phyloP scores from a whole-genome alignment of 352 stramenopile species.

The Phytophthora capsici region DNA sequence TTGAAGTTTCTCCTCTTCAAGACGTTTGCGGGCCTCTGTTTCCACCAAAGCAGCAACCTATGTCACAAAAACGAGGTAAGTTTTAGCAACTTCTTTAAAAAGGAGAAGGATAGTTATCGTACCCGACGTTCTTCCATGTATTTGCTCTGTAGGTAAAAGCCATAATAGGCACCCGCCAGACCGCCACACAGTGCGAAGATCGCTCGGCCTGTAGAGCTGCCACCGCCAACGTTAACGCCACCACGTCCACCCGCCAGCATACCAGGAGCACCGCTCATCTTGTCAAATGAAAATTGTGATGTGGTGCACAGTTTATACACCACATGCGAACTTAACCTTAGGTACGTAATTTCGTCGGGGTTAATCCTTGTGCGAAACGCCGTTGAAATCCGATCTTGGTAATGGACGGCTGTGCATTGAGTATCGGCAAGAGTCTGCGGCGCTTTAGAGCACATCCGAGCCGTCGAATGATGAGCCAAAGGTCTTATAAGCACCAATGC shows the following conservation, averaged over 20 bases:
- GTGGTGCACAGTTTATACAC: slow-evolving; percentile 8
- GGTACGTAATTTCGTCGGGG: no score
- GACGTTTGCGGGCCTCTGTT: slow-evolving; percentile 65
- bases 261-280: slow-evolving; percentile 22
- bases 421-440: slow-evolving; percentile 6
- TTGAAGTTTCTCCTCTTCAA: slow-evolving; percentile 45
- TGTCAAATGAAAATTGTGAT: slow-evolving; percentile 8
- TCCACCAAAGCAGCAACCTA: slow-evolving; percentile 72
- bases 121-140: slow-evolving; percentile 83
- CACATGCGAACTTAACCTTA: not conserved
- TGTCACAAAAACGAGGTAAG: slow-evolving; percentile 18
- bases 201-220: slow-evolving; percentile 69
- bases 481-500: not conserved
- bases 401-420: slow-evolving; percentile 27
- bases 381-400: slow-evolving; percentile 28
- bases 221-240: slow-evolving; percentile 77
- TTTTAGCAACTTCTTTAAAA: not conserved
- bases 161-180: slow-evolving; percentile 75
- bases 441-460: slow-evolving; percentile 11
- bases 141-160: slow-evolving; percentile 87
- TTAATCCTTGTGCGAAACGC: slow-evolving; percentile 5
- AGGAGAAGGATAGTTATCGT: not conserved
- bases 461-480: slow-evolving; percentile 19
- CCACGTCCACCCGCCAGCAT: slow-evolving; percentile 30
- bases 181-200: slow-evolving; percentile 75